Percentiles rank a stretch among this genome's conserved stretches.
Evolutionary conservation across 2,329 filamentous ascomycete genomes (phyloP).

Genomic region (Metarhizium anisopliae): DNA sequence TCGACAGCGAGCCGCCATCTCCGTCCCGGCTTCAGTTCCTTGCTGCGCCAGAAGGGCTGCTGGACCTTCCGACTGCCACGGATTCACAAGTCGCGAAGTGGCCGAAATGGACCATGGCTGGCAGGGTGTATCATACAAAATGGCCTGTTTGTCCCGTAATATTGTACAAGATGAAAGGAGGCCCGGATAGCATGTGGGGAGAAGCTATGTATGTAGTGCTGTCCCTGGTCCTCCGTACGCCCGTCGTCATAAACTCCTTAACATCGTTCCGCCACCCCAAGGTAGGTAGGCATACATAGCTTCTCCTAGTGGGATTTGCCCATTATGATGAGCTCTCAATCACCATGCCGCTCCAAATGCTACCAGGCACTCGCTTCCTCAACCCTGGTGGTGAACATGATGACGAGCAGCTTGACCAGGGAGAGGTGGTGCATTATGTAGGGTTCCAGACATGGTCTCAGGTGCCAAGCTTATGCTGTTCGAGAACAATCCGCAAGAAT

Average conservation of each 20-base stretch:
- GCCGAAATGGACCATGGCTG: neutral
- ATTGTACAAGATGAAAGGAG: neutral
- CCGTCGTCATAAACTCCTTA: neutral
- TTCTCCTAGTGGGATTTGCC: no score
- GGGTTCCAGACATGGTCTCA: neutral
- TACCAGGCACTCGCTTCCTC: neutral
- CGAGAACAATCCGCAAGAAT: neutral
- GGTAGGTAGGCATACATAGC: no score
- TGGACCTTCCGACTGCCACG: neutral
- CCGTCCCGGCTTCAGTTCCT: slow-evolving; percentile 3
- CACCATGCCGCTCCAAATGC: neutral
- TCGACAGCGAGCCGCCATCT: slow-evolving; percentile 3
- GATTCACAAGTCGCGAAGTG: neutral
- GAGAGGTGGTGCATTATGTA: neutral
- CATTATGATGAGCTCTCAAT: neutral
- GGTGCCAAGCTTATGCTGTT: neutral
- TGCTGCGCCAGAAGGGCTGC: slow-evolving; percentile 1
- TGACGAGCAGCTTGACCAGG: slow-evolving; percentile 2
- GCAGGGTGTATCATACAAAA: neutral
- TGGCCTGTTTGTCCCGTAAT: neutral
- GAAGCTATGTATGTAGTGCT: no score
- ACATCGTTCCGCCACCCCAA: no score
- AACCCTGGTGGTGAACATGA: slow-evolving; percentile 6
- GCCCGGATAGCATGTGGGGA: neutral
- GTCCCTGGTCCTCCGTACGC: neutral